Percentiles rank a stretch among this genome's conserved stretches.
Evolutionary conservation across 2,329 filamentous ascomycete genomes (phyloP).

Genomic region (Alternaria gansuensis): DNA sequence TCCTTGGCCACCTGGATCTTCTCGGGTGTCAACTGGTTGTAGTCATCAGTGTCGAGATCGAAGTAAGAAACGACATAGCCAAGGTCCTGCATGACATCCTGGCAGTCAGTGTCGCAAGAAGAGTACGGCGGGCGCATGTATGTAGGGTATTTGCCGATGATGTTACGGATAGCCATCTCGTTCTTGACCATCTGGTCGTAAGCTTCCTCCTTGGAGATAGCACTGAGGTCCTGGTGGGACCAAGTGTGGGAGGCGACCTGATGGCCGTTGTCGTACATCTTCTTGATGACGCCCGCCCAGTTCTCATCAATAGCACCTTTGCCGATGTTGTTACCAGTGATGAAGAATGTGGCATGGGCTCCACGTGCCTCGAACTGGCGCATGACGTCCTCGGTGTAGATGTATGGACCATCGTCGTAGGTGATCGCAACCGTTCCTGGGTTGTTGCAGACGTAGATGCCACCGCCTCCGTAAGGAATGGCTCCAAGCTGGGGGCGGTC

Average conservation of each 20-base stretch:
- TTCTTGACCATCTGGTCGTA: conserved; percentile 62
- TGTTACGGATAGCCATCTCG: conserved; percentile 64
- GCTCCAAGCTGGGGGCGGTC: conserved; percentile 62
- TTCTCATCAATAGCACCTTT: conserved; percentile 66
- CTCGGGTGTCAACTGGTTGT: conserved; percentile 42
- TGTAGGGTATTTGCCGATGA: conserved; percentile 64
- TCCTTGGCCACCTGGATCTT: conserved; percentile 48
- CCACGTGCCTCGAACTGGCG: conserved; percentile 66
- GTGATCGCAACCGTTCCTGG: conserved; percentile 71
- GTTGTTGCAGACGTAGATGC: conserved; percentile 63
- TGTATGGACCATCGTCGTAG: conserved; percentile 71
- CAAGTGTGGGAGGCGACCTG: conserved; percentile 69
- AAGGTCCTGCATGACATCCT: conserved; percentile 53
- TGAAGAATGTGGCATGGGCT: conserved; percentile 74
- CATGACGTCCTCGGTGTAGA: conserved; percentile 68
- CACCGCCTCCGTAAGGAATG: conserved; percentile 64
- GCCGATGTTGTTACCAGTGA: conserved; percentile 66
- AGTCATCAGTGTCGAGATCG: conserved; percentile 66
- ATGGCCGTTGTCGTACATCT: conserved; percentile 65
- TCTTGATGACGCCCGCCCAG: conserved; percentile 62
- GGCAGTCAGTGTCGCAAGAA: conserved; percentile 56
- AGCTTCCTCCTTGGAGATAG: conserved; percentile 54
- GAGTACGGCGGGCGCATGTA: conserved; percentile 63
- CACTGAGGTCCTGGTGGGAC: conserved; percentile 61
- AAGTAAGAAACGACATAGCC: conserved; percentile 69